Base-by-base conservation (phyloP, 768 basidiomycete genomes). In the Serendipita vermifera region DNA sequence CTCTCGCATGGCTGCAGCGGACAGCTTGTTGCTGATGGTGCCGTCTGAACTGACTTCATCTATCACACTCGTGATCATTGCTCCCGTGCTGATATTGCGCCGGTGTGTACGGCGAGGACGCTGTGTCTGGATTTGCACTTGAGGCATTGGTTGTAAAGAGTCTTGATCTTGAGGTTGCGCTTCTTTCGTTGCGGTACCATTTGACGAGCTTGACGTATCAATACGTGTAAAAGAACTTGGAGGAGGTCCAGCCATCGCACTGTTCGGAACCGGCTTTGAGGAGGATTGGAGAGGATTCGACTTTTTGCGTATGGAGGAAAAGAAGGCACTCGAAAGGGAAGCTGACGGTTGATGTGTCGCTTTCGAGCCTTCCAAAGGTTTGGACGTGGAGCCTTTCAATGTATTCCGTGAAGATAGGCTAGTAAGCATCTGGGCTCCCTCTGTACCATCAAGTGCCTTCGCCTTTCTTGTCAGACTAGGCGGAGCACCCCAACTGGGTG, bases 11-110 rank as follows among this genome's bases (percentile, higher is more conserved):
- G 46, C 46, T n/a, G n/a, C n/a, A n/a, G n/a, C n/a, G 22, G 29
- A 15, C 9, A 51, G 17, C 46, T 51, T 51, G 46, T 51, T 51
- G 22, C n/a, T 24, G 22, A 51, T 29, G 4, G 46, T 51, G 7
- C 24, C 46, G 17, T 51, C 46, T 13, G 46, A 51, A 31, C 46
- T 51, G 9, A 51, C 46, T 51, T 51, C 46, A n/a, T 51, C 46
- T 9, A 51, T 51, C 9, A 51, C 46, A 31, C 46, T 51, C 22
- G 46, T 51, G 24, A 51, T 51, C 46, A 51, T 51, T 7, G 46
- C 46, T n/a, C 46, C 46, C 7, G 46, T 51, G 22, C 46, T 51
- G 46, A 51, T 51, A 51, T 51, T 51, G n/a, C 46, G 46, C 5
- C 46, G 46, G 22, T 51, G 46, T 20, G 46, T 24, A 15, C 46